These are phyloP conservation scores for Lasiodiplodia theobromae DNA, from an alignment of 2,329 filamentous ascomycete species.

Conservation along the genomic window DNA sequence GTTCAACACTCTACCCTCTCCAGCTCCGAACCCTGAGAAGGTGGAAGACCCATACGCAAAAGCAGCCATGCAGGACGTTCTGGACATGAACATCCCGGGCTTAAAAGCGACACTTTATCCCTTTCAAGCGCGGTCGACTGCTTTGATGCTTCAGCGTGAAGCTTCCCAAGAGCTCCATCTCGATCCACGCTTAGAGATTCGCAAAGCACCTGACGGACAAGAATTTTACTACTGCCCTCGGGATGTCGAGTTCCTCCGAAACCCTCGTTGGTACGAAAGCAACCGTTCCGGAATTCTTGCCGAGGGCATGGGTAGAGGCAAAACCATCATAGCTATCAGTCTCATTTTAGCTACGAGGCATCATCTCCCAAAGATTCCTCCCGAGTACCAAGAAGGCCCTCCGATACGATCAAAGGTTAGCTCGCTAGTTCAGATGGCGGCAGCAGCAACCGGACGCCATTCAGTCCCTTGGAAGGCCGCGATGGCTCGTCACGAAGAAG, in stretches of 20 bases:
- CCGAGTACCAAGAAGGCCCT: constrained; percentile 60
- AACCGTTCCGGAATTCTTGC: constrained; percentile 79
- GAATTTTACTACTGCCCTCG: constrained; percentile 75
- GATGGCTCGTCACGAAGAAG: constrained; percentile 60
- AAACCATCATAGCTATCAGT: constrained; percentile 83
- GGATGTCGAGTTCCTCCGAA: constrained; percentile 65
- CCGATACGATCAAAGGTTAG: constrained; percentile 59
- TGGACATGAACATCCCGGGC: constrained; percentile 56
- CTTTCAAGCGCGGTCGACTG: constrained; percentile 82
- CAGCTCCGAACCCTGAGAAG: constrained; percentile 61
- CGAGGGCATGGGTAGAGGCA: constrained; percentile 81
- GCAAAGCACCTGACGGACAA: constrained; percentile 66
- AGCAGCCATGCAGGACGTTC: constrained; percentile 63
- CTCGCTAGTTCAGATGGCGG: constrained; percentile 77
- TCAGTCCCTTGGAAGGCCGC: constrained; percentile 74
- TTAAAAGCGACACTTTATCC: constrained; percentile 72
- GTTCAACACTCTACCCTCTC: constrained; percentile 77
- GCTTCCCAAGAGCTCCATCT: constrained; percentile 67
- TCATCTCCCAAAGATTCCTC: constrained; percentile 71
- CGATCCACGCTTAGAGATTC: constrained; percentile 74
- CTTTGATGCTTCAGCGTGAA: constrained; percentile 85
- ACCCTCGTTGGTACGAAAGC: constrained; percentile 77
- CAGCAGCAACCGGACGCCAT: constrained; percentile 70
- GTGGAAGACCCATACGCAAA: constrained; percentile 61
- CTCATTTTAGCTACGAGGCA: constrained; percentile 76